A percentile compares a stretch with the other conserved stretches of the same genome.
Conservation (phyloP, 352 stramenopile genomes). For the Thalassiosira mediterranea region DNA sequence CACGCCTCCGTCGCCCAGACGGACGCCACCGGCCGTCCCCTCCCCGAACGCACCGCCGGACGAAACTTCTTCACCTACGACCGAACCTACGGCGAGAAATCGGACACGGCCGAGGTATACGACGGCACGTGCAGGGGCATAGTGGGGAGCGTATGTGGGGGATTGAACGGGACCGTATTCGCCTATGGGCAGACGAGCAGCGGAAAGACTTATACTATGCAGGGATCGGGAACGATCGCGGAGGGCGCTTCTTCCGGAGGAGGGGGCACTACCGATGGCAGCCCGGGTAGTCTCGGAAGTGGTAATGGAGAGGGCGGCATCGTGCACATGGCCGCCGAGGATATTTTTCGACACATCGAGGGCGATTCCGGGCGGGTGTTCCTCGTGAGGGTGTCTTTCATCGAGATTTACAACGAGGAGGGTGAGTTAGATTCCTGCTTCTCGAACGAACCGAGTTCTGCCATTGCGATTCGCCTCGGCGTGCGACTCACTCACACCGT, state of each 20-base stretch:
- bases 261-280: conserved; percentile 94
- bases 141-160: conserved; percentile 89
- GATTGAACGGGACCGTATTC: conserved; percentile 27
- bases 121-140: conserved; percentile 89
- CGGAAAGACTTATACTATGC: conserved; percentile 84
- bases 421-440: conserved; percentile 86
- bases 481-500: conserved; percentile 21
- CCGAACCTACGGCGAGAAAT: conserved; percentile 80
- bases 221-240: conserved; percentile 85
- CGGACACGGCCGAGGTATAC: conserved; percentile 87
- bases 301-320: conserved; percentile 74
- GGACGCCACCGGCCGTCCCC: conserved; percentile 63
- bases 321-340: conserved; percentile 78
- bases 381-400: conserved; percentile 93
- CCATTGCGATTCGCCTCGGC: conserved; percentile 77
- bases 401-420: conserved; percentile 99
- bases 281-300: conserved; percentile 82
- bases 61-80: conserved; percentile 84
- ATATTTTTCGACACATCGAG: conserved; percentile 70
- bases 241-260: conserved; percentile 96
- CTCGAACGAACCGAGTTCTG: conserved; percentile 95
- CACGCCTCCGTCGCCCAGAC: conserved; percentile 78
- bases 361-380: conserved; percentile 85
- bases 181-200: conserved; percentile 66
- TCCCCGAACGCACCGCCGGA: conserved; percentile 67